Conservation (phyloP, 805 yeast species). For the Pichia membranifaciens region DNA sequence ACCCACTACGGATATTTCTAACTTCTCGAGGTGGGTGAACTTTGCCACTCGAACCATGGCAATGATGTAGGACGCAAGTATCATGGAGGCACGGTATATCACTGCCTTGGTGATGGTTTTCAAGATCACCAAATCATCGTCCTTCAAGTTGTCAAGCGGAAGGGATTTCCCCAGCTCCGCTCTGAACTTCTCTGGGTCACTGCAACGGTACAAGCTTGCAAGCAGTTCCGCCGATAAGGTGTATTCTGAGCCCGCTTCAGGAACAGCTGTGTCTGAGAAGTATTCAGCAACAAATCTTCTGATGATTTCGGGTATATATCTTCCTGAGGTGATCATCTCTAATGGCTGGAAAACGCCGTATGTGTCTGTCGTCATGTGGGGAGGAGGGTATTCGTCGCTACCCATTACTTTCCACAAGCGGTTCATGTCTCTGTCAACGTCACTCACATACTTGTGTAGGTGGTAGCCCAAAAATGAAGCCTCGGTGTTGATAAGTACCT, state of each 20-base stretch:
- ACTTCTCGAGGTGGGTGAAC: background rate
- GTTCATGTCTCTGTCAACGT: constrained; percentile 1
- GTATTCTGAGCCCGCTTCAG: background rate
- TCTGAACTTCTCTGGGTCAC: background rate
- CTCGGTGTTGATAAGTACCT: constrained; percentile 39
- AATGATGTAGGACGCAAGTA: constrained; percentile 38
- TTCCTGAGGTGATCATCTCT: constrained; percentile 49
- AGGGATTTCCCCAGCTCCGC: constrained; percentile 1
- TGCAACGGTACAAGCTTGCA: constrained; percentile 4
- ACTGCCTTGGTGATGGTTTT: constrained; percentile 30
- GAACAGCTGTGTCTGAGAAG: background rate
- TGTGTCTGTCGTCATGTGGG: constrained; percentile 7
- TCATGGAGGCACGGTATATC: constrained; percentile 40
- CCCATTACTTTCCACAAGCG: constrained; percentile 1
- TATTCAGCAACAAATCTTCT: constrained; percentile 25
- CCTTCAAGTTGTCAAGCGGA: constrained; percentile 1
- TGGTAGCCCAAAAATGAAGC: constrained; percentile 48
- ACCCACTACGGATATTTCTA: constrained; percentile 12
- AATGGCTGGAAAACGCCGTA: constrained; percentile 45
- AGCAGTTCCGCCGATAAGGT: constrained; percentile 7
- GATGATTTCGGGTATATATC: constrained; percentile 50
- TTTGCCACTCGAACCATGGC: constrained; percentile 30
- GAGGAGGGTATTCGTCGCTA: constrained; percentile 5
- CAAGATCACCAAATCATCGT: constrained; percentile 11
- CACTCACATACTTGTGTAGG: constrained; percentile 29